Evolutionary conservation across 2,329 filamentous ascomycete genomes (phyloP).

Genomic region (Stagonosporopsis vannaccii): DNA sequence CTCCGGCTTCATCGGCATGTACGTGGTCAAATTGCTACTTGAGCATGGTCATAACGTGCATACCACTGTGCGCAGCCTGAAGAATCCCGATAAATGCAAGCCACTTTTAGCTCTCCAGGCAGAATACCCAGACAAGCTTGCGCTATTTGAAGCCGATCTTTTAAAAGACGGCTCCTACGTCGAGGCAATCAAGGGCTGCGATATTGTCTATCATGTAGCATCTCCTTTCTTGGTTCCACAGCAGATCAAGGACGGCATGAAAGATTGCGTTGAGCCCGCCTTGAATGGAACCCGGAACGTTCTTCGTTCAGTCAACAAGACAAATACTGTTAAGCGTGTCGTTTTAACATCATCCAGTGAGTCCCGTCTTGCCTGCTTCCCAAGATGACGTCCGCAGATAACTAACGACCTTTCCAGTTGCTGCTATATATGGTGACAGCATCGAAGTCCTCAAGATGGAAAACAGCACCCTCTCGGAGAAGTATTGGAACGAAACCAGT

Average conservation of each 20-base stretch:
- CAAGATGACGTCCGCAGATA: background rate
- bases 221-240: background rate
- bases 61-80: constrained; percentile 1
- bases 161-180: background rate
- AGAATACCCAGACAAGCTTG: background rate
- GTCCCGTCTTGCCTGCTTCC: background rate
- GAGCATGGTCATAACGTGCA: background rate
- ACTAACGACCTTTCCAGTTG: background rate
- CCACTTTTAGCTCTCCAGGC: background rate
- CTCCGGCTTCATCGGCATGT: background rate
- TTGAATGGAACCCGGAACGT: background rate
- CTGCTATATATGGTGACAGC: background rate
- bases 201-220: background rate
- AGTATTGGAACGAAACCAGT: background rate
- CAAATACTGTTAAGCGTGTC: background rate
- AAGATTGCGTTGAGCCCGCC: background rate
- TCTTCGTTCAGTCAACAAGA: background rate
- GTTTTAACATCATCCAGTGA: background rate
- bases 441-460: background rate
- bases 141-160: background rate
- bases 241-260: constrained; percentile 1
- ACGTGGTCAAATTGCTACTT: background rate
- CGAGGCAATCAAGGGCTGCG: background rate
- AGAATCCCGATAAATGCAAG: background rate
- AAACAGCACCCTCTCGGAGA: background rate